Evolutionary conservation across 108 stramenopile genomes (phyloP).

Genomic region (Fistulifera pelliculosa): DNA sequence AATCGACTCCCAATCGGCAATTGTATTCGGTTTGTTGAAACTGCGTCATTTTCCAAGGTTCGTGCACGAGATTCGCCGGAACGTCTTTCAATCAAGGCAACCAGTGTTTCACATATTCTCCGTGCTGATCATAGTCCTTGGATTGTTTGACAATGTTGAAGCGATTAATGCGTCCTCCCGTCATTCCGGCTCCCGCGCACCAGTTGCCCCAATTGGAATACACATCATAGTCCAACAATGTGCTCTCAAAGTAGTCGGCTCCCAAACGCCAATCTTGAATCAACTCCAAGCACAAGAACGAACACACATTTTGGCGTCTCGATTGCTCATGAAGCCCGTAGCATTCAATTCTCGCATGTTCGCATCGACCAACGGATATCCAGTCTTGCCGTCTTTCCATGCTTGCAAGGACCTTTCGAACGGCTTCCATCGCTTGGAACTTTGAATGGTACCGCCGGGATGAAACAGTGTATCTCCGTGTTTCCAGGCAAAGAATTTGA

Average conservation of each 20-base stretch:
- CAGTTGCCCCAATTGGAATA: conserved; percentile 95
- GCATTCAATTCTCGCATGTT: conserved; percentile 96
- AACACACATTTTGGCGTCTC: conserved; percentile 95
- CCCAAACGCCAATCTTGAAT: conserved; percentile 95
- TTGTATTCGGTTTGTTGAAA: conserved; percentile 65
- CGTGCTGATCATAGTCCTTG: conserved; percentile 91
- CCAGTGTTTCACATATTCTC: conserved; percentile 94
- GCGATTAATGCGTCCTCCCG: conserved; percentile 82
- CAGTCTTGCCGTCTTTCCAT: conserved; percentile 82
- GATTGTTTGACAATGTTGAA: conserved; percentile 95
- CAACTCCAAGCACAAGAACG: conserved; percentile 88
- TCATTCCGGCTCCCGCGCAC: conserved; percentile 86
- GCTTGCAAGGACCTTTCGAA: conserved; percentile 46
- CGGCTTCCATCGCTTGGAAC: conserved; percentile 53
- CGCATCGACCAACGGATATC: conserved; percentile 93
- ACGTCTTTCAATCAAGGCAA: conserved; percentile 83
- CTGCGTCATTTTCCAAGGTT: conserved; percentile 87
- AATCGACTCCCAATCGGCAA: conserved; percentile 66
- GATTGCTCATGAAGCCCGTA: conserved; percentile 97
- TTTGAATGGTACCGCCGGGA: conserved; percentile 61
- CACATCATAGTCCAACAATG: conserved; percentile 91
- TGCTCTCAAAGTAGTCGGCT: conserved; percentile 88
- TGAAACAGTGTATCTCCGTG: conserved; percentile 81
- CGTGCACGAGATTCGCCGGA: conserved; percentile 64
- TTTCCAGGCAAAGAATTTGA: conserved; percentile 86